A percentile compares a stretch with the other conserved stretches of the same genome.
phyloP scores from a whole-genome alignment of 1,139 yeast genomes.

The Lodderomyces jiufengensis region DNA sequence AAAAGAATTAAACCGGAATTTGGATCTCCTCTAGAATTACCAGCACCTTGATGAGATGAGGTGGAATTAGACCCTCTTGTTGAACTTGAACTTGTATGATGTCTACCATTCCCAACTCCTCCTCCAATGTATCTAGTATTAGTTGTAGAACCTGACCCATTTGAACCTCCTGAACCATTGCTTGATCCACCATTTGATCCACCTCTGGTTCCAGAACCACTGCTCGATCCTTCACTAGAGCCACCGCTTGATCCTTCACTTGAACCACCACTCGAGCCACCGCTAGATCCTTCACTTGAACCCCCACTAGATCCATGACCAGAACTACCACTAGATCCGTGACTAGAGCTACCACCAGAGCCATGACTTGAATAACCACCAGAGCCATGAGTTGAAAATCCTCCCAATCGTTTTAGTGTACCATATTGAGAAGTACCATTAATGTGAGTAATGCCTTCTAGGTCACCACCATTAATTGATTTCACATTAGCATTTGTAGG shows the following conservation, averaged over 20 bases:
- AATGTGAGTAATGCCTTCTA: too few species aligned
- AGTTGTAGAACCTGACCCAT: not conserved
- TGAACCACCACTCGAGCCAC: slow-evolving; percentile 1
- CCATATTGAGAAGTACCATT: not conserved
- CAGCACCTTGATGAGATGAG: too few species aligned
- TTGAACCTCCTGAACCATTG: not conserved
- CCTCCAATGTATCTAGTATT: not conserved
- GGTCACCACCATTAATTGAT: too few species aligned
- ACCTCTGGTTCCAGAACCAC: not conserved
- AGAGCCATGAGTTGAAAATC: too few species aligned
- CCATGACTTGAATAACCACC: too few species aligned
- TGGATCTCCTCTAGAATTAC: too few species aligned
- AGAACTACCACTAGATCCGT: not conserved
- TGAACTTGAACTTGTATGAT: too few species aligned
- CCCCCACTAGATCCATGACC: not conserved
- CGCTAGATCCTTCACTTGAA: not conserved
- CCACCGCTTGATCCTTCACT: not conserved
- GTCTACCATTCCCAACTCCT: too few species aligned
- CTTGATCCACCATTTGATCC: not conserved
- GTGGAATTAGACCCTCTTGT: too few species aligned
- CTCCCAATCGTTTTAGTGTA: too few species aligned
- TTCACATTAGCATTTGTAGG: too few species aligned
- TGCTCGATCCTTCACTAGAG: not conserved
- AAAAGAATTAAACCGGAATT: too few species aligned
- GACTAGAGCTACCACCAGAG: not conserved